These are phyloP conservation scores for Gonapodya sp. DNA, from an alignment of 192 early-diverging fungal genomes.

Conservation along the genomic window DNA sequence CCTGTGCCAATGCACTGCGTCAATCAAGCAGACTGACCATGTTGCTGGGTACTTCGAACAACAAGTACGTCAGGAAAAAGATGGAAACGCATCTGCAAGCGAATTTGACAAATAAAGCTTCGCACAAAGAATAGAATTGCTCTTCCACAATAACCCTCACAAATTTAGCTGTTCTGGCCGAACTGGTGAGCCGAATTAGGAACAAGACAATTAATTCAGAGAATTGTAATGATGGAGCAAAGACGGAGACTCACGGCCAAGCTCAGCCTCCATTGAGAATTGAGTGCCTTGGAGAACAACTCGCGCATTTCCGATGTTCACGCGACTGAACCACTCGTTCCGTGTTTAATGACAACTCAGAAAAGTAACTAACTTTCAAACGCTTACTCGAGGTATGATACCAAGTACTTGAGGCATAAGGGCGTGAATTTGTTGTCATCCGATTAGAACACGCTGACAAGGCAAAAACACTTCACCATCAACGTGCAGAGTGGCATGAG, in stretches of 20 bases:
- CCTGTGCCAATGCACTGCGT: too few species aligned
- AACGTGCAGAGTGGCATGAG: not conserved
- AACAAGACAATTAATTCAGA: too few species aligned
- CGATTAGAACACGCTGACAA: not conserved
- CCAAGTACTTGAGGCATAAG: too few species aligned
- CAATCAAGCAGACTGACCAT: not conserved
- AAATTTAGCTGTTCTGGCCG: too few species aligned
- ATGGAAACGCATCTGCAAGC: not conserved
- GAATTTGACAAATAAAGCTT: too few species aligned
- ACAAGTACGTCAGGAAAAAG: not conserved
- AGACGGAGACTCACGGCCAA: not conserved
- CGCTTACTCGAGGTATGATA: not conserved
- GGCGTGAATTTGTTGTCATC: not conserved
- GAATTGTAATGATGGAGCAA: not conserved
- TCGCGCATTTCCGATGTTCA: not conserved
- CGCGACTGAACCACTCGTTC: not conserved
- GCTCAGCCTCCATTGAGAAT: not conserved
- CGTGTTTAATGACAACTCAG: not conserved
- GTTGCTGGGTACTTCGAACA: not conserved
- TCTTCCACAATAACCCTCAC: too few species aligned
- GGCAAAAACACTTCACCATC: not conserved
- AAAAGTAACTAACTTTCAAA: not conserved
- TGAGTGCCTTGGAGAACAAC: not conserved
- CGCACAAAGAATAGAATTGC: too few species aligned
- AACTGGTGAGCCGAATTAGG: too few species aligned